Evolutionary conservation across 352 stramenopile species (phyloP).

Genomic region (Aphanomyces stellatus): DNA sequence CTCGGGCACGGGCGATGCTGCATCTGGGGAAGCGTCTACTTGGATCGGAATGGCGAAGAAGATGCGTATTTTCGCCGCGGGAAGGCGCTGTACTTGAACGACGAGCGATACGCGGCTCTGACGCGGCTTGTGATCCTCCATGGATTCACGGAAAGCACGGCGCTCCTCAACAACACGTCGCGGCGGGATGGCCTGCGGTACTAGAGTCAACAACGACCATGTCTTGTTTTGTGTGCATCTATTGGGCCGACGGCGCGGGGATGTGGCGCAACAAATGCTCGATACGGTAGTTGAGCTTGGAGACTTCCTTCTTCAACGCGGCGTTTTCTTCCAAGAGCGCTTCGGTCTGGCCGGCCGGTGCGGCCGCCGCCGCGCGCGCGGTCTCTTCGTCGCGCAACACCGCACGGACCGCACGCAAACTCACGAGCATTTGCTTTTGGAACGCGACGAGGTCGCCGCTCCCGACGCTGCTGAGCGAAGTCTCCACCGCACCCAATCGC

Average conservation of each 20-base stretch:
- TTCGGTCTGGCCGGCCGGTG: not conserved
- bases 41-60: slow-evolving; percentile 82
- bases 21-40: slow-evolving; percentile 75
- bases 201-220: slow-evolving; percentile 22
- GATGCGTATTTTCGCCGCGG: slow-evolving; percentile 68
- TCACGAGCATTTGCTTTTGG: slow-evolving; percentile 4
- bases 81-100: slow-evolving; percentile 64
- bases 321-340: slow-evolving; percentile 34
- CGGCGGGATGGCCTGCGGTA: slow-evolving; percentile 69
- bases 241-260: not conserved
- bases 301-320: slow-evolving; percentile 54
- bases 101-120: slow-evolving; percentile 42
- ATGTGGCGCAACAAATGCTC: slow-evolving; percentile 69
- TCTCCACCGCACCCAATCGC: slow-evolving; percentile 3
- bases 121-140: slow-evolving; percentile 66
- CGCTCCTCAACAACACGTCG: slow-evolving; percentile 69
- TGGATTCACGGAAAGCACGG: slow-evolving; percentile 63
- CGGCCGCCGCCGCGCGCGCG: not conserved
- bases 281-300: slow-evolving; percentile 74
- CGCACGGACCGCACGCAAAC: slow-evolving; percentile 48
- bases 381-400: slow-evolving; percentile 27
- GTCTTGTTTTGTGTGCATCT: not conserved
- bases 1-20: slow-evolving; percentile 68
- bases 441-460: not conserved
- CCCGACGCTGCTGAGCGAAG: not conserved